phyloP scores from a whole-genome alignment of 176 grass and related monocot species.

The Oryza coarctata region DNA sequence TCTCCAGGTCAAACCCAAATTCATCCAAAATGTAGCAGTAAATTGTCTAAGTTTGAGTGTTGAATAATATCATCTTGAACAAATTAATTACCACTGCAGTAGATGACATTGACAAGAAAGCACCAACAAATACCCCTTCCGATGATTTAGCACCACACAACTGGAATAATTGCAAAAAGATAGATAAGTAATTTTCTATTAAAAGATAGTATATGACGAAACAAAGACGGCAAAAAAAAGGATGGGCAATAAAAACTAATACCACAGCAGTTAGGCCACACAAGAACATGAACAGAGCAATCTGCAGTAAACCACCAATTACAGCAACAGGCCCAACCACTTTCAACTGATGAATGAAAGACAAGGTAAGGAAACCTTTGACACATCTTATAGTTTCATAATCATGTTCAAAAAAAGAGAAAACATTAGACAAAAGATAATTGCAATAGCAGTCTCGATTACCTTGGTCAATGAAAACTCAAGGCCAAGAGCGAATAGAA shows the following conservation, averaged over 20 bases:
- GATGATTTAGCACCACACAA: slow-evolving; percentile 89
- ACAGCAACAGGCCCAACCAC: slow-evolving; percentile 83
- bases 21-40: background rate
- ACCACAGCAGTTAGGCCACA: slow-evolving; percentile 96
- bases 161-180: slow-evolving; percentile 46
- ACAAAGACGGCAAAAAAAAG: slow-evolving; percentile 18
- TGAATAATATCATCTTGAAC: slow-evolving; percentile 1
- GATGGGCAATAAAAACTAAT: background rate
- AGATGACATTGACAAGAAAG: slow-evolving; percentile 98
- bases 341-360: slow-evolving; percentile 69
- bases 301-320: slow-evolving; percentile 97
- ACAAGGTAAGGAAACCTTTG: slow-evolving; percentile 21
- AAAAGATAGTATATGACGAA: slow-evolving; percentile 3
- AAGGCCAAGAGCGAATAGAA: slow-evolving; percentile 95
- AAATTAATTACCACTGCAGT: slow-evolving; percentile 91
- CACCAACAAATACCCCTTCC: slow-evolving; percentile 92
- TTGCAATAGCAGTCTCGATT: slow-evolving; percentile 12
- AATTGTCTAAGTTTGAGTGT: slow-evolving; percentile 4
- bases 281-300: slow-evolving; percentile 91
- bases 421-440: slow-evolving; percentile 10
- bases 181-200: slow-evolving; percentile 6
- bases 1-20: slow-evolving; percentile 11
- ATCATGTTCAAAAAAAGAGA: slow-evolving; percentile 7
- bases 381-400: slow-evolving; percentile 18
- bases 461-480: slow-evolving; percentile 98